Conservation (phyloP, 2,329 filamentous ascomycete genomes). For the Botrytis hyacinthi region DNA sequence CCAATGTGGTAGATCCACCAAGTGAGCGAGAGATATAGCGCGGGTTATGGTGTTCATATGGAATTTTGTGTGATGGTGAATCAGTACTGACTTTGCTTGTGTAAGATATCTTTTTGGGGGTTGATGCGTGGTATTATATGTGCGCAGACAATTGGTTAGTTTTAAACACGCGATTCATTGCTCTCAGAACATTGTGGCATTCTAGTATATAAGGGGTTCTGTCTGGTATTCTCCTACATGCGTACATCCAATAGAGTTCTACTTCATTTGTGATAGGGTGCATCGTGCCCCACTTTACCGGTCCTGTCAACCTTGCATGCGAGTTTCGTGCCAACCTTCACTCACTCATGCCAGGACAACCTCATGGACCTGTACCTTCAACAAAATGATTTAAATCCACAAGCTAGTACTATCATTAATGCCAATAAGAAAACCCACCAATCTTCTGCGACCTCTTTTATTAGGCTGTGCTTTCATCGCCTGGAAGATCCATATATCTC, state of each 20-base stretch:
- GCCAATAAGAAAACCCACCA: not conserved
- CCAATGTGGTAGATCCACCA: too few species aligned
- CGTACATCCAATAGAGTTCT: not conserved
- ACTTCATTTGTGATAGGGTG: not conserved
- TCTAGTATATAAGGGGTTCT: not conserved
- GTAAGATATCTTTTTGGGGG: not conserved
- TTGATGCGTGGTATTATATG: not conserved
- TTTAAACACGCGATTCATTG: too few species aligned
- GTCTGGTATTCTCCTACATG: not conserved
- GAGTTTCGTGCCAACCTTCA: not conserved
- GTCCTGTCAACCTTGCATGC: not conserved
- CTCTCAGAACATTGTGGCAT: not conserved
- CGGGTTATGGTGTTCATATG: not conserved
- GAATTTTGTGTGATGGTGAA: not conserved
- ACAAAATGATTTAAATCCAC: not conserved
- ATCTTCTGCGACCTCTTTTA: not conserved
- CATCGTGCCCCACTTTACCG: not conserved
- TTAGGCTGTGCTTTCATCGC: not conserved
- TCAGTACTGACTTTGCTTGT: not conserved
- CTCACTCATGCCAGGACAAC: not conserved
- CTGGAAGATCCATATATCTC: not conserved
- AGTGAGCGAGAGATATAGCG: too few species aligned
- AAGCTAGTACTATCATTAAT: not conserved
- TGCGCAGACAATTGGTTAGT: not conserved
- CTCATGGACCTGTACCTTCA: not conserved